Conservation (phyloP, 1,139 yeast genomes). For the Debaryomyces robertsiae region DNA sequence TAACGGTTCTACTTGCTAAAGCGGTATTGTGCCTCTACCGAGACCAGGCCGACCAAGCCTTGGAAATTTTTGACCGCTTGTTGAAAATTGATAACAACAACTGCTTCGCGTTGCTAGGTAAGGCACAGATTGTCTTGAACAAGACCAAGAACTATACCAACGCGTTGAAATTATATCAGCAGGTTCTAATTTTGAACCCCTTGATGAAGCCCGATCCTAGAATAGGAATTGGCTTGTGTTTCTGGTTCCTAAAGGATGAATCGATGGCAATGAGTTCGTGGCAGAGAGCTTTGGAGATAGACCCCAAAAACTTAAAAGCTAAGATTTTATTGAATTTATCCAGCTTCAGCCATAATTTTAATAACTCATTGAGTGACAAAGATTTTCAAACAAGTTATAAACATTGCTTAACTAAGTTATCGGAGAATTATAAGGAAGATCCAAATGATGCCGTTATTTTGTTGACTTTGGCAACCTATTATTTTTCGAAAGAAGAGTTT, state of each 20-base stretch:
- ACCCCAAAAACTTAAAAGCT: constrained; percentile 63
- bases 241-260: constrained; percentile 82
- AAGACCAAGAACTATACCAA: constrained; percentile 67
- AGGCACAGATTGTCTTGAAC: constrained; percentile 77
- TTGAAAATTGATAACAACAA: constrained; percentile 56
- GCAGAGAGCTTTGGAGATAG: constrained; percentile 74
- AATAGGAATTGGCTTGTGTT: constrained; percentile 92
- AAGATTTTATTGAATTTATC: constrained; percentile 68
- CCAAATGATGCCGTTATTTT: constrained; percentile 41
- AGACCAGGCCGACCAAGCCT: constrained; percentile 63
- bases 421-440: constrained; percentile 29
- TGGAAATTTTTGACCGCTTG: constrained; percentile 60
- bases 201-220: constrained; percentile 86
- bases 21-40: constrained; percentile 53
- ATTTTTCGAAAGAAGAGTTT: constrained; percentile 62
- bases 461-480: constrained; percentile 53
- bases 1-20: constrained; percentile 58
- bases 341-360: constrained; percentile 66
- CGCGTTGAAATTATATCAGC: constrained; percentile 83
- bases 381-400: constrained; percentile 56
- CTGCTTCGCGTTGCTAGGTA: constrained; percentile 78
- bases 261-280: constrained; percentile 79
- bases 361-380: constrained; percentile 58
- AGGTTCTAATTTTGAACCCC: constrained; percentile 76
- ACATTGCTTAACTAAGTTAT: constrained; percentile 41